These are phyloP conservation scores for Raphanus hybrid DNA, from an alignment of 441 rosid species.

Conservation along the genomic window DNA sequence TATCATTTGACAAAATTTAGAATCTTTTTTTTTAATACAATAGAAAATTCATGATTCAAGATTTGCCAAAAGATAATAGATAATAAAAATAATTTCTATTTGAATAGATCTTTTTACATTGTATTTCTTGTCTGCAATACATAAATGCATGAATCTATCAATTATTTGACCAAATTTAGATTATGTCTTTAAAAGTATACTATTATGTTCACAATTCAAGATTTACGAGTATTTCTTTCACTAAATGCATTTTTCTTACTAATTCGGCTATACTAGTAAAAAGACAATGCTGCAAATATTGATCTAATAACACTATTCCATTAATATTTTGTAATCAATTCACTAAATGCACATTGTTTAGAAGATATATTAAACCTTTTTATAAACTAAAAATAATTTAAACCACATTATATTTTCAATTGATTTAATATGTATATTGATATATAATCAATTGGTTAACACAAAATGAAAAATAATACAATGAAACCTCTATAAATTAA, in stretches of 20 bases:
- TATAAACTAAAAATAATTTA: background rate
- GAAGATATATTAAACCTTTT: background rate
- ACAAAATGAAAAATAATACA: background rate
- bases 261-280: background rate
- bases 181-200: background rate
- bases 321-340: background rate
- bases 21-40: background rate
- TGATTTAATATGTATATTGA: background rate
- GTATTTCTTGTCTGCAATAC: background rate
- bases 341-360: background rate
- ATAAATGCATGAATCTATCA: slow-evolving; percentile 7
- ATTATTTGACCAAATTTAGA: background rate
- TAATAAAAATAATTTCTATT: background rate
- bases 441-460: background rate
- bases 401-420: background rate
- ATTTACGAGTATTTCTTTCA: background rate
- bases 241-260: background rate
- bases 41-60: background rate
- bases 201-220: background rate
- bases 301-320: background rate
- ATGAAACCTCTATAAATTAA: too few relatives aligned
- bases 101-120: background rate
- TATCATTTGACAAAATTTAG: background rate
- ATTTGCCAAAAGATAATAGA: background rate
- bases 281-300: background rate